These are phyloP conservation scores for Naganishia vishniacii DNA, from an alignment of 768 basidiomycete genomes.

Conservation along the genomic window DNA sequence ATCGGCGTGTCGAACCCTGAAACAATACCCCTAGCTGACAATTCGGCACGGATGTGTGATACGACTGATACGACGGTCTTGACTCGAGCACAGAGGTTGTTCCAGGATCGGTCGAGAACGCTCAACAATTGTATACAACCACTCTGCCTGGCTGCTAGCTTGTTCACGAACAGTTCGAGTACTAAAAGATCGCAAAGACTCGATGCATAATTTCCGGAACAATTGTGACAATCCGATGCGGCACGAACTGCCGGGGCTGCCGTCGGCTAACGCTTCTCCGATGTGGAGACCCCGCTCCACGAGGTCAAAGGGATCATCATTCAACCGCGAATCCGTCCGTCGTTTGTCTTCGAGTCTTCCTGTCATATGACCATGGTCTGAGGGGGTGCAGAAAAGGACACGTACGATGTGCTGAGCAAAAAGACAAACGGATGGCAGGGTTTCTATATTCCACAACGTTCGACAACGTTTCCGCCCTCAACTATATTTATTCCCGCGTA, in stretches of 20 bases:
- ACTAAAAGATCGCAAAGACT: neutral
- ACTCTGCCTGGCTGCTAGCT: too few relatives aligned
- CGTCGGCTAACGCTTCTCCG: neutral
- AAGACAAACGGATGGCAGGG: too few relatives aligned
- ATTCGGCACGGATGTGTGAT: neutral
- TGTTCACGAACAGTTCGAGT: too few relatives aligned
- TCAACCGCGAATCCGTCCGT: constrained; percentile 6
- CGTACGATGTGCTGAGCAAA: too few relatives aligned
- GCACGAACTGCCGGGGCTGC: constrained; percentile 6
- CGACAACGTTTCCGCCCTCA: too few relatives aligned
- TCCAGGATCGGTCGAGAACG: constrained; percentile 10
- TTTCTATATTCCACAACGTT: too few relatives aligned
- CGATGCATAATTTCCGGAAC: neutral
- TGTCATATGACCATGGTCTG: too few relatives aligned
- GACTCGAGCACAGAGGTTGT: constrained; percentile 1
- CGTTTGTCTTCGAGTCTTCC: neutral
- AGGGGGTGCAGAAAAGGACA: too few relatives aligned
- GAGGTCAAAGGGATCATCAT: neutral
- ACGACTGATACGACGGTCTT: neutral
- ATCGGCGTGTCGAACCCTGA: too few relatives aligned
- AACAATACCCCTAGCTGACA: neutral
- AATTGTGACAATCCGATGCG: constrained; percentile 8
- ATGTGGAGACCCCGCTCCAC: constrained; percentile 7
- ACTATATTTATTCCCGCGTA: too few relatives aligned
- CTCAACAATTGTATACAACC: neutral